Base-by-base conservation (phyloP, 768 basidiomycete genomes). In the Boletus coccyginus region DNA sequence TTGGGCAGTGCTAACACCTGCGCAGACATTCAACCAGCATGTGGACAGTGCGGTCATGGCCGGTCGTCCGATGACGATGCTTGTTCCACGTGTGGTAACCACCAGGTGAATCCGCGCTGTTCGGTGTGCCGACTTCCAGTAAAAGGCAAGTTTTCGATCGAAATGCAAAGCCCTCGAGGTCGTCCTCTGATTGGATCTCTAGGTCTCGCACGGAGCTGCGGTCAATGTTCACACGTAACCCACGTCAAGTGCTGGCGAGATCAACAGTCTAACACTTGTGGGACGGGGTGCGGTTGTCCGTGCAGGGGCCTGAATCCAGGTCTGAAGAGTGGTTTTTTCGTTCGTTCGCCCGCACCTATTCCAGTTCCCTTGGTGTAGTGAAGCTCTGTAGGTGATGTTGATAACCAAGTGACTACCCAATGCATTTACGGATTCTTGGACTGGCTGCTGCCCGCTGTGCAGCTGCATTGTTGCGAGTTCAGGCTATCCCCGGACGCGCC, bases 101-200 rank as follows among this genome's bases (percentile, higher is more conserved):
- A 73, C n/a, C 76, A 72, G 42, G 73, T 71, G 6, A 77, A 77
- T 67, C 74, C 84, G 2, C 71, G 70, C 7, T 93, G 91, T 65
- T 81, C 88, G 0, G 79, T 92, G 17, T 92, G 91, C 67, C 79
- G 89, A 46, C 78, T 92, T 32, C 86, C 88, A 7, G 83, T 87
- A 55, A 88, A 84, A 78, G 88, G 91, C 84, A 59, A 11, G 77
- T 67, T 1, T 7, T 36, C 31, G 3, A 21, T 21, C 21, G 21
- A 21, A 21, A 19, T 5, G 2, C 3, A 3, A 50, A 50, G 3
- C 24, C 32, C n/a, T 36, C 50, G 41, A 21, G 13, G 8, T 44
- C 29, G 33, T 27, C 5, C 40, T 44, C 27, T 7, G 19, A n/a
- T 4, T 1, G 14, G 19, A 1, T 46, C 14, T 21, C 8, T 48